Percentiles rank a stretch among this genome's conserved stretches.
Evolutionary conservation across 495 filamentous ascomycete species (phyloP).

Genomic region (Endocarpon pusillum): DNA sequence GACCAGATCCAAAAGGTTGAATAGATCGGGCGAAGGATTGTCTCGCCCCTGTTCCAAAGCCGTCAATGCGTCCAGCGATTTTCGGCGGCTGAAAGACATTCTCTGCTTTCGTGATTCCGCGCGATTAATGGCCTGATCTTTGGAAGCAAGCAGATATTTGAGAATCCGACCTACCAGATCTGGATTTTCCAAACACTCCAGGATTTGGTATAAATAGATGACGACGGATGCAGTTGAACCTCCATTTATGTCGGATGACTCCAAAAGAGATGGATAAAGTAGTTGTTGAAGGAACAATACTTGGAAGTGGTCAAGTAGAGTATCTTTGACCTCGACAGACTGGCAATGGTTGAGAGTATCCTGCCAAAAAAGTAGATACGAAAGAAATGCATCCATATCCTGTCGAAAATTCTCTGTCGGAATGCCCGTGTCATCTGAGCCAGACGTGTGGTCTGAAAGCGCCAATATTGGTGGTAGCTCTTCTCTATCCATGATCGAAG

Average conservation of each 20-base stretch:
- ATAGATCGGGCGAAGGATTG: constrained; percentile 66
- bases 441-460: constrained; percentile 62
- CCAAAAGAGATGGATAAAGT: constrained; percentile 87
- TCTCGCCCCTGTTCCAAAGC: constrained; percentile 50
- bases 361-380: constrained; percentile 93
- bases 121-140: constrained; percentile 24
- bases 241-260: constrained; percentile 91
- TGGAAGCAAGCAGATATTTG: constrained; percentile 75
- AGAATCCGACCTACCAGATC: constrained; percentile 86
- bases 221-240: constrained; percentile 92
- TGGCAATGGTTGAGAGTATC: constrained; percentile 91
- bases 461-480: constrained; percentile 66
- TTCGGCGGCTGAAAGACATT: constrained; percentile 52
- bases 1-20: constrained; percentile 86
- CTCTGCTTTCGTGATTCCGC: constrained; percentile 29
- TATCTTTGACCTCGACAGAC: constrained; percentile 79
- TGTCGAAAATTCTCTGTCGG: constrained; percentile 45
- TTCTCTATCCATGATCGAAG: constrained; percentile 30
- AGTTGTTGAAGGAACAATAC: constrained; percentile 91
- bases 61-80: constrained; percentile 74
- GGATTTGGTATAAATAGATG: constrained; percentile 78
- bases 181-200: constrained; percentile 78
- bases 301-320: constrained; percentile 89
- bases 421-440: constrained; percentile 21
- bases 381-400: constrained; percentile 83